A percentile compares a stretch with the other conserved stretches of the same genome.
Conservation (phyloP, 2,329 filamentous ascomycete genomes). For the Xylaria sp. region DNA sequence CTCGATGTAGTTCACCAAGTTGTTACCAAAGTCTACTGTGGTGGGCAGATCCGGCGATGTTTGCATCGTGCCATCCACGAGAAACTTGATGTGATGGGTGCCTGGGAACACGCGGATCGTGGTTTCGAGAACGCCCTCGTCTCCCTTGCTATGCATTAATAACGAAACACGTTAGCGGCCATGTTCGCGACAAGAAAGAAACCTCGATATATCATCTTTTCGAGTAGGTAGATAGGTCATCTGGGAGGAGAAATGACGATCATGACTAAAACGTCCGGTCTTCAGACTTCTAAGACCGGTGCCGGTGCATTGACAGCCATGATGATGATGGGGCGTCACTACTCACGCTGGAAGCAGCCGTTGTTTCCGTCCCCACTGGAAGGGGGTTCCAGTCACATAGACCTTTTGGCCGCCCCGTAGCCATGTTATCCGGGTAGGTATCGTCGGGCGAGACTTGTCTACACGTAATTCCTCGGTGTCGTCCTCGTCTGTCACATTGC, state of each 20-base stretch:
- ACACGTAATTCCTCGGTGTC: slow-evolving; percentile 79
- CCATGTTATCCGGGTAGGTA: slow-evolving; percentile 90
- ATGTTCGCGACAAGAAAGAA: neutral
- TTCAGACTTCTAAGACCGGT: slow-evolving; percentile 37
- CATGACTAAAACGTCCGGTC: neutral
- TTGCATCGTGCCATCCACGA: slow-evolving; percentile 93
- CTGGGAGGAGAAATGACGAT: too few species aligned
- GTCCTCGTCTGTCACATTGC: slow-evolving; percentile 78
- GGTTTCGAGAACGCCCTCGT: slow-evolving; percentile 75
- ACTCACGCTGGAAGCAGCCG: slow-evolving; percentile 86
- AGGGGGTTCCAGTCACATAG: slow-evolving; percentile 97
- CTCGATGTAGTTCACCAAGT: slow-evolving; percentile 98
- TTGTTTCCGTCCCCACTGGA: slow-evolving; percentile 96
- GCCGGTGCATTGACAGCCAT: neutral
- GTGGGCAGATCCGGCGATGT: slow-evolving; percentile 89
- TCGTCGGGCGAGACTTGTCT: slow-evolving; percentile 78
- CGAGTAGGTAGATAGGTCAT: neutral
- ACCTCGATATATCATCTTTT: neutral
- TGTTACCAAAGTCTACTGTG: slow-evolving; percentile 97
- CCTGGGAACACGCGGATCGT: slow-evolving; percentile 87
- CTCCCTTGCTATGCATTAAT: slow-evolving; percentile 57
- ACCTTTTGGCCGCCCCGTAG: slow-evolving; percentile 83
- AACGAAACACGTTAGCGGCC: slow-evolving; percentile 34
- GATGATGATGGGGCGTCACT: slow-evolving; percentile 53
- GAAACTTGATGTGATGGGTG: slow-evolving; percentile 95